Conservation (phyloP, 129 eudicot species). For the Tanacetum coccineum region DNA sequence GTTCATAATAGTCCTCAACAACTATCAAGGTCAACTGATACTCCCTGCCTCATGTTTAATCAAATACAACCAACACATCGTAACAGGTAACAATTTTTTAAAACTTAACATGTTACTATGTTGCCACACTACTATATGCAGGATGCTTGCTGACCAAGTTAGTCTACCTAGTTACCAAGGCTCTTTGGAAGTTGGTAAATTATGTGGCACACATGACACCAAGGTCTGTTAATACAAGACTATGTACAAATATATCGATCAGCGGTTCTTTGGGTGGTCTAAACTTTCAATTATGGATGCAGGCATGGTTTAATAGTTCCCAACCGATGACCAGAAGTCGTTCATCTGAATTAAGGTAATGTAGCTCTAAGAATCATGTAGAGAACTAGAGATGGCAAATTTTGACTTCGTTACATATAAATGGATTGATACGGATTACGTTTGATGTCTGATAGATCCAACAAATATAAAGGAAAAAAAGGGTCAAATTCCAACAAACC, state of each 20-base stretch:
- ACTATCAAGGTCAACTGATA: constrained; percentile 48
- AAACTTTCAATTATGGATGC: constrained; percentile 20
- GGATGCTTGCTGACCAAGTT: constrained; percentile 46
- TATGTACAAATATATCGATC: not conserved
- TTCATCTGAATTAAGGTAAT: constrained; percentile 67
- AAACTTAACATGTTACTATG: not conserved
- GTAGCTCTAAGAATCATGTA: not conserved
- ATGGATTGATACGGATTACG: too few species aligned
- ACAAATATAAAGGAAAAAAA: too few species aligned
- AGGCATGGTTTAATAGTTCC: constrained; percentile 79
- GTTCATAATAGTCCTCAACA: constrained; percentile 48
- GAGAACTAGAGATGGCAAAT: not conserved
- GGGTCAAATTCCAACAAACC: too few species aligned
- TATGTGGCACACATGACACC: constrained; percentile 35
- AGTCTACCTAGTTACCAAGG: constrained; percentile 33
- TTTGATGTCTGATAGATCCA: too few species aligned
- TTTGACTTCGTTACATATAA: not conserved
- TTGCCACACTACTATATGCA: constrained; percentile 12
- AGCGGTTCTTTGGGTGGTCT: constrained; percentile 10
- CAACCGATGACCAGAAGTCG: constrained; percentile 83
- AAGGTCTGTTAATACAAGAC: constrained; percentile 38
- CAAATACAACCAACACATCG: not conserved
- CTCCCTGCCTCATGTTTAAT: not conserved
- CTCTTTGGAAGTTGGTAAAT: constrained; percentile 32
- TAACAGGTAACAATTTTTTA: not conserved